These are phyloP conservation scores for Stylosanthes scabra DNA, from an alignment of 331 rosid species.

Conservation along the genomic window DNA sequence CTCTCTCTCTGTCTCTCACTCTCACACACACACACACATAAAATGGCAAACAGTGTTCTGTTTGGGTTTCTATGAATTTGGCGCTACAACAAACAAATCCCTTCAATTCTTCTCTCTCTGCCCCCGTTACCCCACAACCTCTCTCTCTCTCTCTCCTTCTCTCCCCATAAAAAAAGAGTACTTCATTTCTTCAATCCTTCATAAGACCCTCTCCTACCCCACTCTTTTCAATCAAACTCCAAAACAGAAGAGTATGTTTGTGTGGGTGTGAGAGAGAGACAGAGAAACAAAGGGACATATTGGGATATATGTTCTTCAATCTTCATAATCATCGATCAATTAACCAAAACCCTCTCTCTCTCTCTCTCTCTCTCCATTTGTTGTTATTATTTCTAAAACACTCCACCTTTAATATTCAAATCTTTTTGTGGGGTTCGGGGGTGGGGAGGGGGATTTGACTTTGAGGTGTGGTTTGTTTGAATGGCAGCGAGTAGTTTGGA, in stretches of 20 bases:
- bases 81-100: slow-evolving; percentile 39
- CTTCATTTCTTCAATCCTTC: slow-evolving; percentile 44
- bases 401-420: slow-evolving; percentile 23
- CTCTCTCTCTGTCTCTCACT: not conserved
- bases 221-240: slow-evolving; percentile 55
- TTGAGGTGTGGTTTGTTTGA: not conserved
- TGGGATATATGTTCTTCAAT: slow-evolving; percentile 19
- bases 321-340: slow-evolving; percentile 30
- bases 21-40: too few relatives aligned
- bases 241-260: slow-evolving; percentile 24
- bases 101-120: slow-evolving; percentile 38
- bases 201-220: slow-evolving; percentile 53
- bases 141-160: slow-evolving; percentile 39
- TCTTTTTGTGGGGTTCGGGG: not conserved
- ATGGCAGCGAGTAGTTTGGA: slow-evolving; percentile 85
- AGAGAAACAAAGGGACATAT: not conserved
- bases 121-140: slow-evolving; percentile 25
- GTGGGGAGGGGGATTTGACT: too few relatives aligned
- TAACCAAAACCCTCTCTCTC: too few relatives aligned
- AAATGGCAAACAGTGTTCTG: slow-evolving; percentile 43
- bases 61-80: slow-evolving; percentile 38
- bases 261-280: slow-evolving; percentile 4
- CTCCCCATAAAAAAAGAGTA: slow-evolving; percentile 27
- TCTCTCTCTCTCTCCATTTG: too few relatives aligned
- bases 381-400: slow-evolving; percentile 10